A percentile compares a stretch with the other conserved stretches of the same genome.
Conservation (phyloP, 2,329 filamentous ascomycete species). For the Colletotrichum lupini region DNA sequence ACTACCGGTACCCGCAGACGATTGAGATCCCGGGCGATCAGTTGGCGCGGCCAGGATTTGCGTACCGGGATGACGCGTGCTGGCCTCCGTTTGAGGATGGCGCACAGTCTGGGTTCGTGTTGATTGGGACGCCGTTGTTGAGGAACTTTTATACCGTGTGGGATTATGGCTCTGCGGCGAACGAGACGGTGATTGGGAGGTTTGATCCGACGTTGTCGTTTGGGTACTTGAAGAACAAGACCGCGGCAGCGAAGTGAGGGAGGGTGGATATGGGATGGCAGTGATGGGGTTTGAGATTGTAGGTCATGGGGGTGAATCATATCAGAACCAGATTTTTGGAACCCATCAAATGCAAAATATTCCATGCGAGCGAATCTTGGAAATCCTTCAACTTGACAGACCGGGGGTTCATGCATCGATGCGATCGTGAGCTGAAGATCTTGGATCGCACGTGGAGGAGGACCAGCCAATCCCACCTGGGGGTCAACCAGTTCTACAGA, state of each 20-base stretch:
- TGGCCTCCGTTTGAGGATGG: conserved; percentile 47
- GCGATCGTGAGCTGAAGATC: conserved; percentile 12
- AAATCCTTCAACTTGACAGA: neutral
- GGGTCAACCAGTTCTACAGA: too few relatives aligned
- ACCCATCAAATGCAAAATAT: neutral
- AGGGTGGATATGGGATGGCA: neutral
- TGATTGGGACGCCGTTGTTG: conserved; percentile 45
- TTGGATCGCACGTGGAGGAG: conserved; percentile 17
- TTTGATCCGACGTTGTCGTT: conserved; percentile 38
- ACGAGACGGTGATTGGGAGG: neutral
- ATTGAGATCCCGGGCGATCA: conserved; percentile 46
- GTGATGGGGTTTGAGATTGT: neutral
- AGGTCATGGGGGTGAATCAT: neutral
- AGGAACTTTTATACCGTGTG: conserved; percentile 47
- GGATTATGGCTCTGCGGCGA: conserved; percentile 42
- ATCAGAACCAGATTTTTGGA: neutral
- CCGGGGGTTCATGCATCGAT: neutral
- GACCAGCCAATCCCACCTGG: neutral
- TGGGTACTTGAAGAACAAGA: conserved; percentile 38
- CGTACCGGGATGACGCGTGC: conserved; percentile 46
- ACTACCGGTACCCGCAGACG: conserved; percentile 6
- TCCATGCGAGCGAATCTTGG: neutral
- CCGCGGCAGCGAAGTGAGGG: neutral
- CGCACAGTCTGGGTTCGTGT: conserved; percentile 37
- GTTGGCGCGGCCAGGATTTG: conserved; percentile 46